Conservation (phyloP, 2,329 filamentous ascomycete genomes). For the Trichoderma gracile region DNA sequence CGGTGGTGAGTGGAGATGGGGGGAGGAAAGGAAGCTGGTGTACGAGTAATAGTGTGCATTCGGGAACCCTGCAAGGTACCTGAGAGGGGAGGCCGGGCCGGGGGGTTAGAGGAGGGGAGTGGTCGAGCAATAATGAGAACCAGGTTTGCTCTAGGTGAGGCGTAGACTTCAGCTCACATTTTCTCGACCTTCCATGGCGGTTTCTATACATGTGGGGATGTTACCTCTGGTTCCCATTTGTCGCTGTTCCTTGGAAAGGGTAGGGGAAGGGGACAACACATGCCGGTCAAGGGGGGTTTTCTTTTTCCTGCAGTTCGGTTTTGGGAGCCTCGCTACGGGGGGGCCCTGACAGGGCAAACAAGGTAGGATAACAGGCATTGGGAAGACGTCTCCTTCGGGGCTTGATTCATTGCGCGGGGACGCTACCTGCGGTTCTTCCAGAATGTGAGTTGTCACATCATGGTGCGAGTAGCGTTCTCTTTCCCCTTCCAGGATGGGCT, state of each 20-base stretch:
- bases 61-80: not conserved
- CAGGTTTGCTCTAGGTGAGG: conserved; percentile 19
- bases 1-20: not conserved
- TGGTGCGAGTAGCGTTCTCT: not conserved
- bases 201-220: conserved; percentile 24
- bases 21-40: conserved; percentile 1
- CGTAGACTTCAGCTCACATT: conserved; percentile 24
- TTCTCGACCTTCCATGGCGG: conserved; percentile 9
- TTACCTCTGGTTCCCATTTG: not conserved
- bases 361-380: not conserved
- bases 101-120: too few relatives aligned
- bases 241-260: not conserved
- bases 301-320: not conserved
- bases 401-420: conserved; percentile 13
- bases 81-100: too few relatives aligned
- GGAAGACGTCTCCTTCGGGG: conserved; percentile 5
- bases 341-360: not conserved
- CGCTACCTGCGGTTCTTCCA: not conserved
- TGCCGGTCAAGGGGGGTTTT: conserved; percentile 5
- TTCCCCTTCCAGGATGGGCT: conserved; percentile 6
- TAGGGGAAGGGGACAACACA: not conserved
- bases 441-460: conserved; percentile 13
- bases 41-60: not conserved
- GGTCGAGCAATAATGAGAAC: not conserved
- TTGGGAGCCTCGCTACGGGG: conserved; percentile 2